Percentiles rank a stretch among this genome's conserved stretches.
These are phyloP conservation scores for Rhizopogon rudus DNA, from an alignment of 768 basidiomycete genomes.

Conservation along the genomic window DNA sequence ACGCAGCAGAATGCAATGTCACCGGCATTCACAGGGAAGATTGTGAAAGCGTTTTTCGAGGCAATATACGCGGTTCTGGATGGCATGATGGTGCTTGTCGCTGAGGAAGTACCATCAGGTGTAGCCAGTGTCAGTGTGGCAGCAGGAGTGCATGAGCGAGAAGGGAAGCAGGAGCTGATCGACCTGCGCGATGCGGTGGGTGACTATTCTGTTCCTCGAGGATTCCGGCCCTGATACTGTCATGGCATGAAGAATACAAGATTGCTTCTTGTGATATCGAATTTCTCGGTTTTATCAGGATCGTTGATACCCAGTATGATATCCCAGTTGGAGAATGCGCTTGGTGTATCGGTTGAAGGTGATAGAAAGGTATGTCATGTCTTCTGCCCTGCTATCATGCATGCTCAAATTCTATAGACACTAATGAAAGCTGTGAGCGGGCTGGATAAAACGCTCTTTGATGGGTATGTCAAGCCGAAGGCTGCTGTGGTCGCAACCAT, in stretches of 20 bases:
- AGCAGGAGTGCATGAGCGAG: conserved; percentile 20
- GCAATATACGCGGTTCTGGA: conserved; percentile 82
- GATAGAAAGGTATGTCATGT: conserved; percentile 58
- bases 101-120: conserved; percentile 54
- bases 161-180: conserved; percentile 51
- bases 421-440: conserved; percentile 74
- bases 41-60: conserved; percentile 83
- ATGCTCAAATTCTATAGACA: conserved; percentile 37
- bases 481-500: conserved; percentile 60
- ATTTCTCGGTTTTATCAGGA: conserved; percentile 73
- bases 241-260: conserved; percentile 65
- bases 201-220: conserved; percentile 1
- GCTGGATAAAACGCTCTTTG: conserved; percentile 86
- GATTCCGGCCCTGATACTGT: neutral
- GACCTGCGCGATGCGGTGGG: conserved; percentile 62
- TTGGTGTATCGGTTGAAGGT: conserved; percentile 64
- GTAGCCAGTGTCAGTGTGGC: conserved; percentile 32
- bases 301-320: conserved; percentile 75
- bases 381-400: neutral
- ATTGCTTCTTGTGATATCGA: conserved; percentile 83
- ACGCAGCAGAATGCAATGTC: conserved; percentile 60
- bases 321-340: conserved; percentile 69
- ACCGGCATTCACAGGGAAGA: conserved; percentile 61
- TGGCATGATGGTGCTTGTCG: conserved; percentile 77
- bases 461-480: conserved; percentile 82